Conservation (phyloP, 306 rosid genomes). For the Corylus avellana region DNA sequence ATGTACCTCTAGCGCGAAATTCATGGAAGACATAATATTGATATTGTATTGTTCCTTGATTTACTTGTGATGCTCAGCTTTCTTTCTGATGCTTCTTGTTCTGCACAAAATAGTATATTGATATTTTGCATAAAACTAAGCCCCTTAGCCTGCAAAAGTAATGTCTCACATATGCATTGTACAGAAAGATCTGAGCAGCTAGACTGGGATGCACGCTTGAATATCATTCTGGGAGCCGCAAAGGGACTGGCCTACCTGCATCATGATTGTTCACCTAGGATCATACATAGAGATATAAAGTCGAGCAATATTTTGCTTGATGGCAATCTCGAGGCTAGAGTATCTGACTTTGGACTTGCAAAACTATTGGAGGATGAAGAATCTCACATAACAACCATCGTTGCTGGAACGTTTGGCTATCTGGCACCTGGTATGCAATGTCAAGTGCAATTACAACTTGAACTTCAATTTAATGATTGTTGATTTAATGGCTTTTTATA, state of each 20-base stretch:
- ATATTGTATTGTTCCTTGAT: background rate
- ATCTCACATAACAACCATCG: constrained; percentile 93
- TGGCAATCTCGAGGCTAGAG: constrained; percentile 92
- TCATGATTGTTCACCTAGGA: constrained; percentile 97
- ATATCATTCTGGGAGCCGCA: constrained; percentile 95
- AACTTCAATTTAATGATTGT: background rate
- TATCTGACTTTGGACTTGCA: constrained; percentile 99
- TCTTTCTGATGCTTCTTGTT: background rate
- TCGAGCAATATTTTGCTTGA: constrained; percentile 96
- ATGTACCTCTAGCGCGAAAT: too few relatives aligned
- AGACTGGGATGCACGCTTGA: constrained; percentile 97
- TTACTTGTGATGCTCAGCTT: background rate
- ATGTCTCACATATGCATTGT: constrained; percentile 27
- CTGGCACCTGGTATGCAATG: constrained; percentile 87
- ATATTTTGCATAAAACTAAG: constrained; percentile 1
- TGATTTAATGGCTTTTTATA: constrained; percentile 2
- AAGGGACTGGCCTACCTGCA: constrained; percentile 98
- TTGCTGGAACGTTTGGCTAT: constrained; percentile 99
- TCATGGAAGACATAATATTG: background rate
- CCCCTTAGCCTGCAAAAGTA: constrained; percentile 19
- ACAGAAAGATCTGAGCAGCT: constrained; percentile 87
- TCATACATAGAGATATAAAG: constrained; percentile 96
- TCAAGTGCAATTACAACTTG: background rate
- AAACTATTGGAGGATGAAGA: constrained; percentile 95
- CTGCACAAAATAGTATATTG: background rate